These are phyloP conservation scores for Ascodesmis nigricans DNA, from an alignment of 495 filamentous ascomycete genomes.

Conservation along the genomic window DNA sequence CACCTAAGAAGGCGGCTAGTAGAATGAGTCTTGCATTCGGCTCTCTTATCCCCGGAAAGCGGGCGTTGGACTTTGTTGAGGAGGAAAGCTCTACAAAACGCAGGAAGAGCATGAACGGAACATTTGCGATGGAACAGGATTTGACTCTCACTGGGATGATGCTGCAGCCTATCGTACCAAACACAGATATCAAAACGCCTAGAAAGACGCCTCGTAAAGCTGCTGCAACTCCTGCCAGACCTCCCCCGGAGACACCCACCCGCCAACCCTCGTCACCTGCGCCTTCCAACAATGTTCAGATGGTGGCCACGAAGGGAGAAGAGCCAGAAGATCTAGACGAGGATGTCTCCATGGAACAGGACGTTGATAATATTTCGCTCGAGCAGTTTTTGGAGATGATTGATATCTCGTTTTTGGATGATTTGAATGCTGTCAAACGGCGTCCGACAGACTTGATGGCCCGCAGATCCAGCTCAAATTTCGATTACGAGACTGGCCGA, in stretches of 20 bases:
- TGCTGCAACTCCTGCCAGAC: neutral
- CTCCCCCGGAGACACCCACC: constrained; percentile 1
- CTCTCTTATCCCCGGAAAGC: constrained; percentile 17
- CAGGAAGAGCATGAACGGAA: constrained; percentile 14
- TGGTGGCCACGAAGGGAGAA: constrained; percentile 26
- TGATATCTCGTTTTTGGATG: constrained; percentile 90
- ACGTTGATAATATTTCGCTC: constrained; percentile 52
- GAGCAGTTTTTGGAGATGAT: constrained; percentile 90
- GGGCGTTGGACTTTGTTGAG: constrained; percentile 13
- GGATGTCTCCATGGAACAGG: constrained; percentile 24
- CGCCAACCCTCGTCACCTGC: neutral
- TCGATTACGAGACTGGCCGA: constrained; percentile 23
- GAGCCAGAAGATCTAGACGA: constrained; percentile 8
- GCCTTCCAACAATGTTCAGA: neutral
- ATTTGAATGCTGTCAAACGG: constrained; percentile 58
- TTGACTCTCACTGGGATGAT: neutral
- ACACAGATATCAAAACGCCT: constrained; percentile 9
- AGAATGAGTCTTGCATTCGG: constrained; percentile 19
- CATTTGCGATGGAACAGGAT: constrained; percentile 3
- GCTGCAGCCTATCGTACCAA: constrained; percentile 3
- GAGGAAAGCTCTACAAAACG: constrained; percentile 10
- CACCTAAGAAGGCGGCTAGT: constrained; percentile 10
- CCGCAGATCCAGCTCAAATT: no score
- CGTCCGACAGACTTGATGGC: constrained; percentile 41
- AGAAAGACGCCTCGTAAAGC: constrained; percentile 6